Conservation (phyloP, 495 filamentous ascomycete genomes). For the Glonium stellatum region DNA sequence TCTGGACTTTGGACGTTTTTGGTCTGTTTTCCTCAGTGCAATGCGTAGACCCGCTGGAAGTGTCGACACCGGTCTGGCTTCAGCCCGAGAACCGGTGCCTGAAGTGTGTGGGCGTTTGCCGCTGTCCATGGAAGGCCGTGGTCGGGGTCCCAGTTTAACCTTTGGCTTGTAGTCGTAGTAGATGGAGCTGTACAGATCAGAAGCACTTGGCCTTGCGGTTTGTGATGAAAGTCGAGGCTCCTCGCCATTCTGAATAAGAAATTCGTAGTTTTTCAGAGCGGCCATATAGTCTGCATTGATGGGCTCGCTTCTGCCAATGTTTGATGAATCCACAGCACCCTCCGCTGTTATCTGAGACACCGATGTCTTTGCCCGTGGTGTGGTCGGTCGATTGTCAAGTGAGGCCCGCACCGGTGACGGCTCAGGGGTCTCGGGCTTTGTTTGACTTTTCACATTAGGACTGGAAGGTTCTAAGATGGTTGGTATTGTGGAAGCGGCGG, state of each 20-base stretch:
- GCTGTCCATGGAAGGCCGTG: conserved; percentile 19
- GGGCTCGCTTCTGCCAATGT: not conserved
- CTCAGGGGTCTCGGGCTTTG: conserved; percentile 1
- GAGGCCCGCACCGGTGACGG: not conserved
- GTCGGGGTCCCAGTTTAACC: conserved; percentile 27
- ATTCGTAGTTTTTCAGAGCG: conserved; percentile 24
- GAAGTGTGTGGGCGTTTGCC: conserved; percentile 24
- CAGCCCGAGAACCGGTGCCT: conserved; percentile 7
- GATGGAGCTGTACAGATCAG: conserved; percentile 23
- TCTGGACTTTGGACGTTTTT: conserved; percentile 27
- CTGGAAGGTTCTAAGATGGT: conserved; percentile 13
- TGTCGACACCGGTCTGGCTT: conserved; percentile 21
- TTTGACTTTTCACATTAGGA: not conserved
- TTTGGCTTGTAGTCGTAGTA: conserved; percentile 29
- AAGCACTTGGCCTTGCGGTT: conserved; percentile 21
- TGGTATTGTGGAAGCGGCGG: conserved; percentile 12
- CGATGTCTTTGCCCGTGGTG: conserved; percentile 2
- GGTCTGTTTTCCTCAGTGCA: conserved; percentile 26
- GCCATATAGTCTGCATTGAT: conserved; percentile 5
- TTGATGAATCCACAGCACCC: not conserved
- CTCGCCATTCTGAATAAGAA: conserved; percentile 16
- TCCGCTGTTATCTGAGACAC: conserved; percentile 9
- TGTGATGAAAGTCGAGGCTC: conserved; percentile 27
- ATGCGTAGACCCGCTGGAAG: conserved; percentile 32
- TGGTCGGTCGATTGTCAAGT: not conserved